phyloP scores from a whole-genome alignment of 805 yeast species.

The Soucietia sequanensis region DNA sequence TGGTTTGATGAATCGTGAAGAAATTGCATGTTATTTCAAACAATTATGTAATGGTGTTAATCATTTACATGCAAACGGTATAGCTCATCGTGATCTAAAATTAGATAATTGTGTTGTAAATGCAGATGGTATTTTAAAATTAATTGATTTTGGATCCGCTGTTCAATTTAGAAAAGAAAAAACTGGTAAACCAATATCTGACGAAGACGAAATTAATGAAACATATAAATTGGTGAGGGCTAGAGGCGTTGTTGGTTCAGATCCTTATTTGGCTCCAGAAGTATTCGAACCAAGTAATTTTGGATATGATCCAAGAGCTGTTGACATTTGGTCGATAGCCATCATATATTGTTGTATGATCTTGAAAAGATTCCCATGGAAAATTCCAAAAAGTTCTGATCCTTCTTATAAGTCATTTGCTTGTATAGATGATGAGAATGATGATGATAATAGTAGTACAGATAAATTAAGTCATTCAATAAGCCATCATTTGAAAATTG shows the following conservation, averaged over 20 bases:
- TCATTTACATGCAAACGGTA: conserved; percentile 76
- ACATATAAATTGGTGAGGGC: conserved; percentile 57
- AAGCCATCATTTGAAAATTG: conserved; percentile 4
- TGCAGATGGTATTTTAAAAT: conserved; percentile 69
- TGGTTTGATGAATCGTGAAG: conserved; percentile 69
- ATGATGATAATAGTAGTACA: conserved; percentile 5
- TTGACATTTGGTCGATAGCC: conserved; percentile 92
- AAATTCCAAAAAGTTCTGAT: conserved; percentile 77
- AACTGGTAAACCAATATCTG: not conserved
- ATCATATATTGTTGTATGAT: conserved; percentile 91
- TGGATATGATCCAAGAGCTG: conserved; percentile 81
- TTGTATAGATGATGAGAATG: conserved; percentile 15
- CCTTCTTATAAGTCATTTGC: conserved; percentile 70
- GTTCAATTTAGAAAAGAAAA: conserved; percentile 69
- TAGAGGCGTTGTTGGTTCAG: conserved; percentile 89
- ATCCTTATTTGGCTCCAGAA: conserved; percentile 95
- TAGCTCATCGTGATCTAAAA: conserved; percentile 91
- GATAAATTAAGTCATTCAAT: not conserved
- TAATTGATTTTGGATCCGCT: conserved; percentile 94
- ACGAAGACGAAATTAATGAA: conserved; percentile 34
- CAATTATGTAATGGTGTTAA: conserved; percentile 76
- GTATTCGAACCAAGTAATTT: conserved; percentile 48
- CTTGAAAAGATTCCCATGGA: conserved; percentile 91
- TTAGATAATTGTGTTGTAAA: conserved; percentile 91
- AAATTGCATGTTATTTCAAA: conserved; percentile 76